A percentile compares a stretch with the other conserved stretches of the same genome.
phyloP scores from a whole-genome alignment of 2,329 filamentous ascomycete species.

The Tolypocladium ovalisporum region DNA sequence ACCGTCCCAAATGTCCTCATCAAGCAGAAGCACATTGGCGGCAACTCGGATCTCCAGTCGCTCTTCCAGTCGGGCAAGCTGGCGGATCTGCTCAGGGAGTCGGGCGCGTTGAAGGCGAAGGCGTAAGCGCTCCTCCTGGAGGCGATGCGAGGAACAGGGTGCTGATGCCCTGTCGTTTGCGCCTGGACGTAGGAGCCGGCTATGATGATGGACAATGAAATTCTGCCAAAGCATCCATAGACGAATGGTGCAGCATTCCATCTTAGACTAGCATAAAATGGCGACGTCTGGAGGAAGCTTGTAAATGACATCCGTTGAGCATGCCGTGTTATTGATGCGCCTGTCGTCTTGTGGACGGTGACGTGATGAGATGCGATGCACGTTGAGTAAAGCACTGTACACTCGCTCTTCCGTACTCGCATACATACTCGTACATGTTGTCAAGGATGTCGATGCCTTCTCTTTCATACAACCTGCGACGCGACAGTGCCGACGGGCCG shows the following conservation, averaged over 20 bases:
- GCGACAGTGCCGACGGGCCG: conserved; percentile 80
- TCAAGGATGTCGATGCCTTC: not conserved
- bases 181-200: not conserved
- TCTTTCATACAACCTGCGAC: conserved; percentile 52
- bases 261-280: not conserved
- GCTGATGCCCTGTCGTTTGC: not conserved
- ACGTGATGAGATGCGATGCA: not conserved
- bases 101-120: conserved; percentile 29
- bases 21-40: conserved; percentile 80
- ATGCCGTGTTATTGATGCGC: not conserved
- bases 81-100: conserved; percentile 28
- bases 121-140: conserved; percentile 19
- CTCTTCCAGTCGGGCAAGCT: conserved; percentile 38
- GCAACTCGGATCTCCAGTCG: conserved; percentile 74
- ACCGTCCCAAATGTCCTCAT: conserved; percentile 98
- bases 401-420: not conserved
- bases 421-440: not conserved
- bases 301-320: not conserved
- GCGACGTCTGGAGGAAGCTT: not conserved
- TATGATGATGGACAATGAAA: not conserved
- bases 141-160: too few relatives aligned
- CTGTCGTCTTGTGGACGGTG: not conserved
- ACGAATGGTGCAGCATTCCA: not conserved
- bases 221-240: not conserved
- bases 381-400: not conserved